These are phyloP conservation scores for Esteya vermicola DNA, from an alignment of 2,329 filamentous ascomycete genomes.

Conservation along the genomic window DNA sequence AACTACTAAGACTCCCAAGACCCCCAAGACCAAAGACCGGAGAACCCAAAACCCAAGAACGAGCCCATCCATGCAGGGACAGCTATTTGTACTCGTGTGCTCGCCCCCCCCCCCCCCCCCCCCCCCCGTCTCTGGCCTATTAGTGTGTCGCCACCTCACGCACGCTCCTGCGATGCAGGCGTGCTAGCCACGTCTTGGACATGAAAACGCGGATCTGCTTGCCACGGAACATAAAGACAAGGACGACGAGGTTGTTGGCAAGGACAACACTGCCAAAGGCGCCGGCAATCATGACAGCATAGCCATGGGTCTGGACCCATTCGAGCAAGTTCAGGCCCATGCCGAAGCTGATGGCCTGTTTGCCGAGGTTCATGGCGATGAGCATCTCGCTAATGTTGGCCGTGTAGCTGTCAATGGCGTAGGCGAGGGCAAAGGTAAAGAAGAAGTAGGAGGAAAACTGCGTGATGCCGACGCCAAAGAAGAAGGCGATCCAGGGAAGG, in stretches of 20 bases:
- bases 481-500: constrained; percentile 31
- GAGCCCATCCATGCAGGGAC: too few relatives aligned
- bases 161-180: constrained; percentile 23
- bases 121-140: neutral
- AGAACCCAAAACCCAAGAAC: too few relatives aligned
- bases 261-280: constrained; percentile 33
- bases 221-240: constrained; percentile 35
- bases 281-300: constrained; percentile 34
- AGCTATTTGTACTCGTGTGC: too few relatives aligned
- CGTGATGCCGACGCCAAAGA: constrained; percentile 31
- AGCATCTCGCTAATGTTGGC: constrained; percentile 48
- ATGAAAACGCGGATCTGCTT: constrained; percentile 33
- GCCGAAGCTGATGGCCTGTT: constrained; percentile 40
- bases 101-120: too few relatives aligned
- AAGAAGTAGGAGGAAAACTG: constrained; percentile 38
- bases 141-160: constrained; percentile 18
- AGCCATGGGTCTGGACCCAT: constrained; percentile 34
- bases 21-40: too few relatives aligned
- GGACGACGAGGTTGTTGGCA: constrained; percentile 31
- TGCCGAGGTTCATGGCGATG: constrained; percentile 43
- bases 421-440: constrained; percentile 44
- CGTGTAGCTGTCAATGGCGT: constrained; percentile 45
- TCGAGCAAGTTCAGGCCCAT: constrained; percentile 34
- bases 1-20: too few relatives aligned
- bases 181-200: constrained; percentile 30